Evolutionary conservation across 1,139 yeast species (phyloP), one percentile per base, ranked within the genome.

Genomic region (Lodderomyces orthopsilosis): DNA sequence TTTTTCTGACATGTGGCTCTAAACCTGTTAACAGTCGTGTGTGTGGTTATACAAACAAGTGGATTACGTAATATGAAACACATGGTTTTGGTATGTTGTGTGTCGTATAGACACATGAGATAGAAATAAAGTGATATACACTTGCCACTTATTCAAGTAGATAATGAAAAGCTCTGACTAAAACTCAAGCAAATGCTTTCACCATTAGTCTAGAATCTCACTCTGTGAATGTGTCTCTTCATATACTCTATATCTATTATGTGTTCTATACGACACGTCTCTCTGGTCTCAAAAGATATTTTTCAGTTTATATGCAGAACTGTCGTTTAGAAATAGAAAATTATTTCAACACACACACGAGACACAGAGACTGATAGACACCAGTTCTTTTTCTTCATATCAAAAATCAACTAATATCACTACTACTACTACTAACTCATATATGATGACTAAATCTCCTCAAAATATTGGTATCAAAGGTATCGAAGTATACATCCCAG

Each of bases 401-500:
- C 22, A 18, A 23, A 30, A 30, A 4, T n/a, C 4, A n/a, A 30
- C 19, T 30, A n/a, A 14, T n/a, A n/a, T 13, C 17, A 27, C 15
- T 17, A 6, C 19, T 24, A 23, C 32, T n/a, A n/a, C n/a, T n/a
- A n/a, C n/a, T n/a, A n/a, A n/a, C n/a, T n/a, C n/a, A n/a, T n/a
- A n/a, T n/a, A 42, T 30, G 34, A 49, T 49, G 52, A 47, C 53
- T 36, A 42, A 47, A 38, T 41, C 49, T 14, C 63, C 65, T 17
- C 59, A 59, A 63, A 91, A 93, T 75, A 79, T 93, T 58, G 98
- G 98, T 72, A 93, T 93, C 71, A 93, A 93, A 66, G 98, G 94
- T 64, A 80, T 93, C 57, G 97, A 93, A 70, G 77, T 89, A 46
- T 94, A 93, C 71, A 75, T 90, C 60, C 98, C 98, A 38, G 75